A percentile compares a stretch with the other conserved stretches of the same genome.
phyloP scores from a whole-genome alignment of 306 rosid species.

The Citrullus mucosospermus region DNA sequence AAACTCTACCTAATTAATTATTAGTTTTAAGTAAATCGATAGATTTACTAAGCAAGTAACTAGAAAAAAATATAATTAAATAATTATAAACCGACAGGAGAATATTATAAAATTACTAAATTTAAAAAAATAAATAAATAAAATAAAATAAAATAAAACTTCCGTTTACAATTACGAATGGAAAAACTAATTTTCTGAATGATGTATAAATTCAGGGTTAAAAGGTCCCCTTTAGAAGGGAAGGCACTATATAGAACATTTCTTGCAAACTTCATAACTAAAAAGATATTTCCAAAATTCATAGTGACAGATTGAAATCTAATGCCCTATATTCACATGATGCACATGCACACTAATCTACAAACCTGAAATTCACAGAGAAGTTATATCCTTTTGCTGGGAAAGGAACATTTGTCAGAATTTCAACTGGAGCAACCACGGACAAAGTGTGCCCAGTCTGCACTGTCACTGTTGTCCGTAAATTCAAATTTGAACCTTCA shows the following conservation, averaged over 20 bases:
- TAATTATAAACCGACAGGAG: neutral
- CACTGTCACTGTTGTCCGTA: slow-evolving; percentile 53
- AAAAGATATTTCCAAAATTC: neutral
- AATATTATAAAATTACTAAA: neutral
- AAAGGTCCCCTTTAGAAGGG: neutral
- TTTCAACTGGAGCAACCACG: slow-evolving; percentile 71
- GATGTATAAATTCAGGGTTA: neutral
- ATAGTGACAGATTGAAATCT: neutral
- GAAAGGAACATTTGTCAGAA: slow-evolving; percentile 69
- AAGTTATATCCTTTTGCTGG: slow-evolving; percentile 83
- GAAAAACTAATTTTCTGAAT: neutral
- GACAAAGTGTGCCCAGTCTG: slow-evolving; percentile 37
- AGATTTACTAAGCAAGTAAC: neutral
- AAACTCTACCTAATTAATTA: neutral
- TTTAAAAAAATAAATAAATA: neutral
- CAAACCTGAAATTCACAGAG: slow-evolving; percentile 75
- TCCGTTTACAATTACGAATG: neutral
- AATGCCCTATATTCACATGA: neutral
- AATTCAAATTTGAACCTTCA: slow-evolving; percentile 42
- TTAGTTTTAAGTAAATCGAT: neutral
- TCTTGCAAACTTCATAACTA: neutral
- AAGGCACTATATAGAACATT: neutral
- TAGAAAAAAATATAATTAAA: neutral
- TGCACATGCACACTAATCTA: slow-evolving; percentile 8
- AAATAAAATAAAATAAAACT: too few relatives aligned